These are phyloP conservation scores for Flaveria bidentis DNA, from an alignment of 129 eudicot species.

Conservation along the genomic window DNA sequence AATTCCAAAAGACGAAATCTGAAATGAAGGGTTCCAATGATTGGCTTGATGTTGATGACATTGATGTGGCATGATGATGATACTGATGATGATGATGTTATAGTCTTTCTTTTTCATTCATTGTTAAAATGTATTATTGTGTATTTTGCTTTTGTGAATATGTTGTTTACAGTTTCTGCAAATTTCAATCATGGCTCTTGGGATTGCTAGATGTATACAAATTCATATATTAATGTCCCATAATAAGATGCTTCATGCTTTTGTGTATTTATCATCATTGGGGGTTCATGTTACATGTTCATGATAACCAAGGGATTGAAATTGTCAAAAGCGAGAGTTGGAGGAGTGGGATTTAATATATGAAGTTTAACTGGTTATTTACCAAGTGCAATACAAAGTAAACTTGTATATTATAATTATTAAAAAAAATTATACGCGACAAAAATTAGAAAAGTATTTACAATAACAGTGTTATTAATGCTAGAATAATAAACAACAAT, in stretches of 20 bases:
- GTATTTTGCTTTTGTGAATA: slow-evolving; percentile 26
- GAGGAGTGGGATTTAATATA: too few species aligned
- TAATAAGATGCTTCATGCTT: slow-evolving; percentile 30
- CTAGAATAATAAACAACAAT: too few species aligned
- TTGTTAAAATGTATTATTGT: slow-evolving; percentile 25
- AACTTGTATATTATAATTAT: too few species aligned
- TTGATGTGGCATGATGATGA: slow-evolving; percentile 56
- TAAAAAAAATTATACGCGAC: too few species aligned
- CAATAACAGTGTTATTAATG: too few species aligned
- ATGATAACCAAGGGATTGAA: too few species aligned
- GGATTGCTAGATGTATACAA: slow-evolving; percentile 30
- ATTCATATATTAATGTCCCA: slow-evolving; percentile 24
- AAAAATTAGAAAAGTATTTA: too few species aligned
- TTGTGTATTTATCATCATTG: not conserved
- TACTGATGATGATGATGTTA: slow-evolving; percentile 22
- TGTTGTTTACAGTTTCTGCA: slow-evolving; percentile 22
- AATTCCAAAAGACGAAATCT: slow-evolving; percentile 31
- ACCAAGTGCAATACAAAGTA: too few species aligned
- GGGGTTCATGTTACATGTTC: too few species aligned
- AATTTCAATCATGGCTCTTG: slow-evolving; percentile 16
- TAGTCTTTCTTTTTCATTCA: slow-evolving; percentile 7
- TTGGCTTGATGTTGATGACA: slow-evolving; percentile 85
- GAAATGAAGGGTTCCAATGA: slow-evolving; percentile 60
- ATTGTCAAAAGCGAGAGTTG: too few species aligned
- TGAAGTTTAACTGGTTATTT: too few species aligned